phyloP scores from a whole-genome alignment of 345 rosid genomes.

The Angophora floribunda region DNA sequence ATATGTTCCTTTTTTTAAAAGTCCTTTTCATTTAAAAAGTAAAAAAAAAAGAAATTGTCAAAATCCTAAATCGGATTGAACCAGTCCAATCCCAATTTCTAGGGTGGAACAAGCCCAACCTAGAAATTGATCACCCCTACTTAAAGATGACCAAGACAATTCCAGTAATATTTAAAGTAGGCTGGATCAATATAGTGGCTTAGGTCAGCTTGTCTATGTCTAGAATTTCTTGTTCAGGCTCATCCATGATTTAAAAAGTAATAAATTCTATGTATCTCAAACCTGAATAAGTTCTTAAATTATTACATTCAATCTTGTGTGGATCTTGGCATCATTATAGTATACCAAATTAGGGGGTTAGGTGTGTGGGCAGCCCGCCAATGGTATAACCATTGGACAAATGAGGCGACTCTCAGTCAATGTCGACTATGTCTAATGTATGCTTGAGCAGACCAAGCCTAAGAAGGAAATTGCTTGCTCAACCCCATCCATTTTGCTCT shows the following conservation, averaged over 20 bases:
- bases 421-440: background rate
- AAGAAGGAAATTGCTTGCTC: background rate
- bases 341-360: no score
- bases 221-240: background rate
- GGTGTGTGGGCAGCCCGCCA: no score
- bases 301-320: no score
- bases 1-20: no score
- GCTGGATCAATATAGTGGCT: background rate
- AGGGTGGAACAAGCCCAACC: fast-evolving
- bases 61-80: background rate
- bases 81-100: fast-evolving
- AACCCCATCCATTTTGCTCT: background rate
- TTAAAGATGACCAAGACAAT: background rate
- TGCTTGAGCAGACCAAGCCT: background rate
- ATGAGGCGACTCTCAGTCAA: no score
- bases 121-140: no score
- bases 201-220: background rate
- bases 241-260: background rate
- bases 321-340: no score
- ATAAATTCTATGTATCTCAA: background rate
- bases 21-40: no score
- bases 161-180: background rate
- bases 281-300: no score
- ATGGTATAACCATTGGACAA: no score
- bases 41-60: background rate